Evolutionary conservation across 768 basidiomycete species (phyloP), one percentile per base, ranked within the genome.

Genomic region (Kwoniella sp.): DNA sequence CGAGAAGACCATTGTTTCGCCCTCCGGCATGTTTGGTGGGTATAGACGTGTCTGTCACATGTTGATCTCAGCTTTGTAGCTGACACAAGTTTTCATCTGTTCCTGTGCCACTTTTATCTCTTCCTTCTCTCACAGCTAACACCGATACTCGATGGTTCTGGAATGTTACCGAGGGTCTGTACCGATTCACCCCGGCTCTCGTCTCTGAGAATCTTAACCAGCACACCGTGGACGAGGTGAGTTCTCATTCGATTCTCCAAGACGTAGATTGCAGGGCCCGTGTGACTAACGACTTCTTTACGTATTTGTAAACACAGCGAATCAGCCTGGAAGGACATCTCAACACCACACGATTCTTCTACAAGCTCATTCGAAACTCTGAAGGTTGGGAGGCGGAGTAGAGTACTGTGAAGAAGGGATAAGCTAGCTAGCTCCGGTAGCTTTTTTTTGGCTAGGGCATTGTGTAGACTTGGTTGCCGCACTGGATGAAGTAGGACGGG

Each of bases 361-460:
- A 82, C 70, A 75, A 81, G 70, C 74, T 82, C 11, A 45, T 82
- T 29, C 66, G 61, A 15, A 83, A 83, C 72, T 65, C 77, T 13
- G 67, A 78, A 47, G 79, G 75, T 1, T 94, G 83, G 89, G 41
- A 75, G 5, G 58, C 67, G 9, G 63, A 65, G 31, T 65, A 64
- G 54, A 9, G 30, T 8, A n/a, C n/a, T n/a, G n/a, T n/a, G n/a
- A n/a, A n/a, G n/a, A n/a, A n/a, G n/a, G n/a, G n/a, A n/a, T 51
- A 2, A n/a, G 22, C 22, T 51, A 12, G 3, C 22, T 51, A 51
- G 13, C 12, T 51, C 22, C 12, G 22, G 50, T 51, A 51, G 50
- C 50, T 28, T 28, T 51, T 22, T 11, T 12, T n/a, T n/a, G n/a
- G n/a, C n/a, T n/a, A n/a, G n/a, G n/a, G n/a, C n/a, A n/a, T n/a